Base-by-base conservation (phyloP, 768 basidiomycete species). In the Leccinellum albellum region DNA sequence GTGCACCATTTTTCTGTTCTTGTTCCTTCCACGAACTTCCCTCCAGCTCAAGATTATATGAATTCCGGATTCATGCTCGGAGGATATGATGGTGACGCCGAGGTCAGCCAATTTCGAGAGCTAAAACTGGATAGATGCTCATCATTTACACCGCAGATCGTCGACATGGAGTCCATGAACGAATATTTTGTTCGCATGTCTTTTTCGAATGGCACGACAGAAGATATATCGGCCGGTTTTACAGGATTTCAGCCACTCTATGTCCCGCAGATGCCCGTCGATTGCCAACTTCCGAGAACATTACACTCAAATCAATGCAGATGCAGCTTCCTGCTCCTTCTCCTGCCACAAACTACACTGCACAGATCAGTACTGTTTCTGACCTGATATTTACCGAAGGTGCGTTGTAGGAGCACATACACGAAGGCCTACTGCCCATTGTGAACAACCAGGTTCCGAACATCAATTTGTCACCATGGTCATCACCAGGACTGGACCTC, bases 11-110 rank as follows among this genome's bases (percentile, higher is more conserved):
- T 67, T 50, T 23, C 42, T 14, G 21, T 68, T 20, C 54, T 65
- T 3, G 58, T 68, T 28, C 66, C 61, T 3, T 60, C 60, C 24
- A 67, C 66, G 10, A 68, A 65, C 37, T 60, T 63, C 17, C 66
- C 66, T 20, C 61, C 57, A 2, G 55, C 50, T 2, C 17, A 60
- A 26, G 56, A 68, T 12, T 14, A 29, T 14, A 1, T 14, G 14
- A 13, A 6, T 15, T 6, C 21, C 13, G 9, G 2, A 17, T 24
- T 12, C 28, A 2, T 23, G 8, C 1, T 14, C 1, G 26, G 26
- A 15, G 47, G n/a, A 10, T 4, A 6, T 24, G 14, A 6, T 24
- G 14, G 23, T 6, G 8, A 10, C 8, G 17, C 9, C 7, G 52
- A 57, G 51, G 50, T 40, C 6, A n/a, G 57, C 57, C 1, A 1